These are phyloP conservation scores for Phytopythium chamaehyphon DNA, from an alignment of 352 stramenopile genomes.

Conservation along the genomic window DNA sequence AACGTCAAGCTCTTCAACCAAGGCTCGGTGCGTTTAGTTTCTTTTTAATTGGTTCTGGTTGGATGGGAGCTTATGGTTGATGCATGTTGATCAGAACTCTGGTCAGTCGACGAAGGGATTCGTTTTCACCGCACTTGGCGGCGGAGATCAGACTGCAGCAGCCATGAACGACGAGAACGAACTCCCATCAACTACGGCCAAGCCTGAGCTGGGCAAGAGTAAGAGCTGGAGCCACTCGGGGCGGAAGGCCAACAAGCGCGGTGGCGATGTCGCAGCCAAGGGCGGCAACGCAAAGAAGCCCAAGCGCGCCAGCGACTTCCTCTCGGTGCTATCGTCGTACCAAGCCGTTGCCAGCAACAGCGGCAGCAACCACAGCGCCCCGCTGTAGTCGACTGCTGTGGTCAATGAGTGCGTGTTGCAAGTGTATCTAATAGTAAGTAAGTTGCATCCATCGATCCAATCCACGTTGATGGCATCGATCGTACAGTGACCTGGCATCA, in stretches of 20 bases:
- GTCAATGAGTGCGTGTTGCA: not conserved
- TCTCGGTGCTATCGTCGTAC: constrained; percentile 69
- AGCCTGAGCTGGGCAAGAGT: constrained; percentile 35
- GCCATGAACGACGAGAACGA: constrained; percentile 24
- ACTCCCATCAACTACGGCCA: constrained; percentile 4
- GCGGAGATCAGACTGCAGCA: constrained; percentile 31
- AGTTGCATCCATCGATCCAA: no score
- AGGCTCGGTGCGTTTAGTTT: constrained; percentile 43
- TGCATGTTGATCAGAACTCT: constrained; percentile 3
- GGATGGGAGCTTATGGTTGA: not conserved
- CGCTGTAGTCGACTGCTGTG: constrained; percentile 13
- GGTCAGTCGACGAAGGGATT: constrained; percentile 55
- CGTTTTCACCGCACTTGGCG: constrained; percentile 71
- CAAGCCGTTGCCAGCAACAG: constrained; percentile 52
- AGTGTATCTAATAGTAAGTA: not conserved
- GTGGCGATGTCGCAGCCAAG: not conserved
- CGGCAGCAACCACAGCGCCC: constrained; percentile 18
- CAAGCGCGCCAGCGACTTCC: constrained; percentile 49
- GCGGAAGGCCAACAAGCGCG: constrained; percentile 16
- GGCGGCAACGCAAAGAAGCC: constrained; percentile 24
- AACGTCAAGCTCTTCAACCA: constrained; percentile 72
- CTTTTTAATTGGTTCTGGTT: no score
- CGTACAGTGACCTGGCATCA: no score
- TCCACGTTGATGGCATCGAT: no score
- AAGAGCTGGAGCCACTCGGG: constrained; percentile 37